Conservation (phyloP, 192 early-diverging fungal genomes). For the Podila minutissima region DNA sequence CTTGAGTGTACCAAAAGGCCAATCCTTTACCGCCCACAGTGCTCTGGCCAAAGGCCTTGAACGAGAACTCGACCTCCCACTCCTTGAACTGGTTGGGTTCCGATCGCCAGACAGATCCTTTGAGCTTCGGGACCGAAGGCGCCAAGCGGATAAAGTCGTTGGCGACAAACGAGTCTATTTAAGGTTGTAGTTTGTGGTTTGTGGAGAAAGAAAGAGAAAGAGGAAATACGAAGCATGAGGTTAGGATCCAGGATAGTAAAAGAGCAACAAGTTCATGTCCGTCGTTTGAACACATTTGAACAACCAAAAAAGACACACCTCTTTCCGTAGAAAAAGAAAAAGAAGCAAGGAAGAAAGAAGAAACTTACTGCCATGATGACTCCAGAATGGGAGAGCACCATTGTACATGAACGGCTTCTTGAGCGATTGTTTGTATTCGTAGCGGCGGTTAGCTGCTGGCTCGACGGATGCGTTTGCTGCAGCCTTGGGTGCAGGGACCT, state of each 20-base stretch:
- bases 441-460: conserved; percentile 37
- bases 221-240: not conserved
- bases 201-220: not conserved
- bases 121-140: conserved; percentile 65
- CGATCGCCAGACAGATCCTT: conserved; percentile 57
- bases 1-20: conserved; percentile 86
- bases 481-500: not conserved
- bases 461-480: not conserved
- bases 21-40: conserved; percentile 79
- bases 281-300: not conserved
- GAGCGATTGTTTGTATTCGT: conserved; percentile 72
- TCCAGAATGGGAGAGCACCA: conserved; percentile 64
- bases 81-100: conserved; percentile 69
- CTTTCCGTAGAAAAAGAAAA: not conserved
- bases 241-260: not conserved
- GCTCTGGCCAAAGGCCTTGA: conserved; percentile 68
- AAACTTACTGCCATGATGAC: conserved; percentile 56
- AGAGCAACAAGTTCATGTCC: not conserved
- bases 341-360: not conserved
- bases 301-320: not conserved
- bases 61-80: conserved; percentile 80
- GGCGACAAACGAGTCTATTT: conserved; percentile 51
- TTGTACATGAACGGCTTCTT: conserved; percentile 67
- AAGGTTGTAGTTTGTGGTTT: no score
- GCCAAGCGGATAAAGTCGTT: conserved; percentile 67